Conservation (phyloP, 1,284 basidiomycete species). For the Golubevia sp. region DNA sequence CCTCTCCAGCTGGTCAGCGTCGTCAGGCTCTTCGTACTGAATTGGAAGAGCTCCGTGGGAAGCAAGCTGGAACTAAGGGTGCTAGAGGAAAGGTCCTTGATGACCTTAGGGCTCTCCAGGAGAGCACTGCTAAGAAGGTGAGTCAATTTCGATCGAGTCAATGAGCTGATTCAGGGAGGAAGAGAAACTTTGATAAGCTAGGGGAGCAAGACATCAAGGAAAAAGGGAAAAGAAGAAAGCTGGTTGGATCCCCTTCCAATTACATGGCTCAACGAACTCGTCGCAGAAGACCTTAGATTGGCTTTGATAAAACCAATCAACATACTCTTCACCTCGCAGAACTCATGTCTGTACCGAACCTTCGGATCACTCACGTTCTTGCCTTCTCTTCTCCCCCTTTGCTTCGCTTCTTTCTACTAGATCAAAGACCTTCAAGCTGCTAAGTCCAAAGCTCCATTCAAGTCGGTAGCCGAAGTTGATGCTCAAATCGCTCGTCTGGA, state of each 20-base stretch:
- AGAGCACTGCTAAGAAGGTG: slow-evolving; percentile 82
- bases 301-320: too few species aligned
- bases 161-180: too few species aligned
- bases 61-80: slow-evolving; percentile 80
- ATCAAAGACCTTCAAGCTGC: slow-evolving; percentile 85
- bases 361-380: too few species aligned
- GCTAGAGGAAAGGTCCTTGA: slow-evolving; percentile 78
- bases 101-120: slow-evolving; percentile 81
- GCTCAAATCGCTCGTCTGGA: slow-evolving; percentile 76
- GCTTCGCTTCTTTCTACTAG: slow-evolving; percentile 63
- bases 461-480: slow-evolving; percentile 85
- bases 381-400: neutral
- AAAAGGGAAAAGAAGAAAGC: too few species aligned
- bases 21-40: slow-evolving; percentile 77
- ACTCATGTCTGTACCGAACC: too few species aligned
- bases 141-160: slow-evolving; percentile 23
- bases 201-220: too few species aligned
- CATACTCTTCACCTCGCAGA: too few species aligned
- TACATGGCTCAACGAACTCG: too few species aligned
- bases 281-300: too few species aligned
- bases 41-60: slow-evolving; percentile 76
- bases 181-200: too few species aligned
- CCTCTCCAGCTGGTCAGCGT: slow-evolving; percentile 70
- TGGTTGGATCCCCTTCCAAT: too few species aligned
- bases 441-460: slow-evolving; percentile 81